phyloP scores from a whole-genome alignment of 2,329 filamentous ascomycete genomes.

The Fusarium brachygibbosum region DNA sequence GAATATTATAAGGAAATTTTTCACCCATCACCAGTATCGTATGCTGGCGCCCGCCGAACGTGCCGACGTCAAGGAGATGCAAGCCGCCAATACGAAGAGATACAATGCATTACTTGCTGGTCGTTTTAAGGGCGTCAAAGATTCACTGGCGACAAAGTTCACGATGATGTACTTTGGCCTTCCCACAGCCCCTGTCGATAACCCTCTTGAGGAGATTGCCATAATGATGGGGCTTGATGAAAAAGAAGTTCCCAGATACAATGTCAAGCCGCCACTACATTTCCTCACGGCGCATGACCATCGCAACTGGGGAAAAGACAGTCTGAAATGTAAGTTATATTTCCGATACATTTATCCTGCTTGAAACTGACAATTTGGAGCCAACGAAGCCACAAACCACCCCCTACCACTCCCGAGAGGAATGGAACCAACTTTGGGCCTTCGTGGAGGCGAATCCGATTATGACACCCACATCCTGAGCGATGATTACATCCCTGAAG shows the following conservation, averaged over 20 bases:
- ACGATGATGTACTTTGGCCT: slow-evolving; percentile 63
- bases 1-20: slow-evolving; percentile 52
- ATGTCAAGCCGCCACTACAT: slow-evolving; percentile 50
- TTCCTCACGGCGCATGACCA: slow-evolving; percentile 51
- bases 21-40: slow-evolving; percentile 53
- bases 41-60: slow-evolving; percentile 51
- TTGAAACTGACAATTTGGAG: slow-evolving; percentile 25
- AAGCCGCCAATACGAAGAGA: slow-evolving; percentile 50
- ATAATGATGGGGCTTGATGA: slow-evolving; percentile 32
- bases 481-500: slow-evolving; percentile 12
- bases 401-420: slow-evolving; percentile 14
- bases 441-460: slow-evolving; percentile 36
- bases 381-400: slow-evolving; percentile 12
- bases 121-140: slow-evolving; percentile 49
- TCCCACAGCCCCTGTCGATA: slow-evolving; percentile 56
- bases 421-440: slow-evolving; percentile 13
- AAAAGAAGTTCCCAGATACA: slow-evolving; percentile 25
- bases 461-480: no score
- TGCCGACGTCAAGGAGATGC: slow-evolving; percentile 50
- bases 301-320: slow-evolving; percentile 51
- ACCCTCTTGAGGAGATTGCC: slow-evolving; percentile 46
- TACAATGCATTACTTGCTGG: slow-evolving; percentile 51
- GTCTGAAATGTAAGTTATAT: slow-evolving; percentile 35
- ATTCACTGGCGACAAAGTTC: slow-evolving; percentile 58
- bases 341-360: rapidly evolving